A percentile compares a stretch with the other conserved stretches of the same genome.
Evolutionary conservation across 2,329 filamentous ascomycete genomes (phyloP).

Genomic region (Sporothrix inflata): DNA sequence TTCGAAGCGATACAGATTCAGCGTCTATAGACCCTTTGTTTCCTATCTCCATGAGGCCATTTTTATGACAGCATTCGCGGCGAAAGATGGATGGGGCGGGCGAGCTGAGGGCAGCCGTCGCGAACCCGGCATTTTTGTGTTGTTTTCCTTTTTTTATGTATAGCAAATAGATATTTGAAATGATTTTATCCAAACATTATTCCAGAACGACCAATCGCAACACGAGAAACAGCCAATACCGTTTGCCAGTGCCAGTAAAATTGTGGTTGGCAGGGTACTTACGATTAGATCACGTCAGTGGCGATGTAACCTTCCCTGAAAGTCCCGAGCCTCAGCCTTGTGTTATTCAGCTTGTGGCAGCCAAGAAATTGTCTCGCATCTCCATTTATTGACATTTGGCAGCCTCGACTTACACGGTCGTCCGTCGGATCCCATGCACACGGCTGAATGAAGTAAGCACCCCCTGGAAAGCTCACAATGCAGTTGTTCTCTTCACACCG

Average conservation of each 20-base stretch:
- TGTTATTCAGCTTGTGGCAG: neutral
- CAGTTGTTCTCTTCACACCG: too few relatives aligned
- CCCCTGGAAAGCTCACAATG: neutral
- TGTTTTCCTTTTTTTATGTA: neutral
- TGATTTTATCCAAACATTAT: neutral
- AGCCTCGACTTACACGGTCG: constrained; percentile 5
- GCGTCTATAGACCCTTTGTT: constrained; percentile 15
- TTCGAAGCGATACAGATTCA: neutral
- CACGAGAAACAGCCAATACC: neutral
- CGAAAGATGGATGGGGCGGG: neutral
- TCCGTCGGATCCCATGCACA: neutral
- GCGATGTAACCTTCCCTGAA: neutral
- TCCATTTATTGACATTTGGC: neutral
- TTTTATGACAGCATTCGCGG: constrained; percentile 6
- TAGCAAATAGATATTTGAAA: constrained; percentile 1
- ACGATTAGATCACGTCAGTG: neutral
- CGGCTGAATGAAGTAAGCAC: neutral
- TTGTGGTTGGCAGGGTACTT: neutral
- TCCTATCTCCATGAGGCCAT: too few relatives aligned
- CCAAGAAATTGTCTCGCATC: neutral
- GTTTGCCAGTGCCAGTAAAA: neutral
- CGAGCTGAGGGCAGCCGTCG: neutral
- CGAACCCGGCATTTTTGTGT: neutral
- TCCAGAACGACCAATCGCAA: neutral
- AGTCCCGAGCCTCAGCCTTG: neutral